Evolutionary conservation across 2,329 filamentous ascomycete genomes (phyloP), one percentile per base, ranked within the genome.

Genomic region (Neofusicoccum umdonicola): DNA sequence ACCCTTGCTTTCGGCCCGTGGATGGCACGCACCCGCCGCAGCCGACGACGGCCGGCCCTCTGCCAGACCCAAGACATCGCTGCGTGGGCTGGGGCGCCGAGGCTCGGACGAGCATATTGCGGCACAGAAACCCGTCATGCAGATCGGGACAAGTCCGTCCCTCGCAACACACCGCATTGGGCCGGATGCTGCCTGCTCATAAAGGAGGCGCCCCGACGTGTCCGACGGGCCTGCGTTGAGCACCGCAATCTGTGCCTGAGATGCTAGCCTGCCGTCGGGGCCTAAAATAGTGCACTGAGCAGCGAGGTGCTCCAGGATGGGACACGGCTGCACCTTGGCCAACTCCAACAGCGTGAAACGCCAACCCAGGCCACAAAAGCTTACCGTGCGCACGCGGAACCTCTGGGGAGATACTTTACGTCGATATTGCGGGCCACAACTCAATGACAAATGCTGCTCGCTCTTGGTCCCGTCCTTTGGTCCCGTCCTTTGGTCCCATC

Each of bases 1-100:
- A 37, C n/a, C 56, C 42, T 54, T 35, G 31, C 35, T 47, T 60
- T 60, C 45, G 56, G 56, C 56, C 56, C 56, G 56, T 35, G 3
- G n/a, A 54, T 8, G 17, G 34, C 56, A 37, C 54, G 12, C 31
- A 37, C 31, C 56, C 56, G 56, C 56, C 56, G 31, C 42, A 60
- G 27, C 56, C 56, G 42, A 60, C 42, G 39, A 58, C 27, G 22
- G 17, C 22, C 54, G 27, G 54, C 15, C 54, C 34, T 44, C 41
- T 58, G 54, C 39, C 54, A 58, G 54, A 19, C 39, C 27, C 22
- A 42, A 34, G 39, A 45, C 39, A 42, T 34, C 27, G 54, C 54
- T 34, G 54, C 13, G 39, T 19, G 19, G 39, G 39, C 37, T 44
- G 27, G 31, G 15, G 13, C 27, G 42, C 56, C 56, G 56, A 47